Evolutionary conservation across 495 filamentous ascomycete genomes (phyloP), one percentile per base, ranked within the genome.

Genomic region (Neurospora intermedia): DNA sequence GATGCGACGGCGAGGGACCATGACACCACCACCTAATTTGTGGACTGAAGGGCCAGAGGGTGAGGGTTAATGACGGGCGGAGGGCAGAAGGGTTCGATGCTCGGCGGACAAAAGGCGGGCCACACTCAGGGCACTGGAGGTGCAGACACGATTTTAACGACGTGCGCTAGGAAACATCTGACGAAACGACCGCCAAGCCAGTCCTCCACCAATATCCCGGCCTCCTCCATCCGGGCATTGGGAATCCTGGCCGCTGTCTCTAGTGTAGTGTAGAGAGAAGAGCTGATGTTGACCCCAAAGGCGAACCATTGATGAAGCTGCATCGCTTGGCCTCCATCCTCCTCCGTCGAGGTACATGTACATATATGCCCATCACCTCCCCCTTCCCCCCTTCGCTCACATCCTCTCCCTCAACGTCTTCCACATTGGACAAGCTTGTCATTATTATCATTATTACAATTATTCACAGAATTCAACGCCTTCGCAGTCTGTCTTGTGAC

Each of bases 151-250:
- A 20, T 27, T 48, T 48, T 69, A 72, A 54, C 73, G 71, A 75
- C 73, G 35, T 39, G n/a, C 20, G 43, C 69, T 35, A 18, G 69
- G 59, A 70, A 75, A 75, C 71, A 75, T 75, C 74, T 75, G 74
- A 73, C 74, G 48, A 73, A 70, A 72, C 73, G 23, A 41, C 73
- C 70, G 70, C 69, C 69, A 74, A 74, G 73, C 69, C 42, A 27
- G 20, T 43, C 39, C 39, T 31, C 72, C 72, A 38, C 70, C 70
- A 39, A 35, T 48, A 46, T 38, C 43, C 45, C 71, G 31, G 45
- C 31, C 31, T 69, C 35, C 35, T 38, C 38, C 70, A 43, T 40
- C 69, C 31, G 35, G 43, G 31, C 23, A 11, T n/a, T 42, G 31
- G 54, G 54, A 62, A 31, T 62, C 54, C 54, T 62, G 23, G 54